Evolutionary conservation across 2,329 filamentous ascomycete species (phyloP).

Genomic region (Periconia macrospinosa): DNA sequence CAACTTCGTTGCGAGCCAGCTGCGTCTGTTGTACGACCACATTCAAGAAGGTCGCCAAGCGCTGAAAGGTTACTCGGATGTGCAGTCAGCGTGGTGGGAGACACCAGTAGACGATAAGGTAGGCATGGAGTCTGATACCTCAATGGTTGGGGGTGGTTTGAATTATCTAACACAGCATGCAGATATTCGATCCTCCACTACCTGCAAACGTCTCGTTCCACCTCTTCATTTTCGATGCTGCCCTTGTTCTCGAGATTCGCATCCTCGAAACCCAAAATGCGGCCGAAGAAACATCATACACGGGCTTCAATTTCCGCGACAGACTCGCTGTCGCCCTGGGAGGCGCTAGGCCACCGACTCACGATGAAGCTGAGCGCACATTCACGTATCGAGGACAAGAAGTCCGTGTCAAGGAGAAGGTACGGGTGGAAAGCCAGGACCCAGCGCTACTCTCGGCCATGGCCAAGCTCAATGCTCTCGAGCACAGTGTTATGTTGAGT

Average conservation of each 20-base stretch:
- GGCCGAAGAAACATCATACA: conserved; percentile 31
- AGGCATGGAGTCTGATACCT: conserved; percentile 18
- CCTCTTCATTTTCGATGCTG: conserved; percentile 57
- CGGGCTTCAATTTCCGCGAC: conserved; percentile 59
- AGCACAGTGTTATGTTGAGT: conserved; percentile 70
- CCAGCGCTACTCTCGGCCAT: conserved; percentile 81
- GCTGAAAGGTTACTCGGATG: conserved; percentile 58
- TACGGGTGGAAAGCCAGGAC: conserved; percentile 85
- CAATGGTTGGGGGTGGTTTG: neutral
- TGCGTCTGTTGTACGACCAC: conserved; percentile 62
- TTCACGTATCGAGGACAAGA: conserved; percentile 72
- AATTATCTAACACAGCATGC: neutral
- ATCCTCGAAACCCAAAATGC: conserved; percentile 59
- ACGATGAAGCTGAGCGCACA: conserved; percentile 71
- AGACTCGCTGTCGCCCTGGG: conserved; percentile 54
- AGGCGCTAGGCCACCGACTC: conserved; percentile 42
- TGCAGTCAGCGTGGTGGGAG: conserved; percentile 59
- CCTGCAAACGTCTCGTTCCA: conserved; percentile 74
- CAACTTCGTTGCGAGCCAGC: conserved; percentile 60
- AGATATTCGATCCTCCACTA: conserved; percentile 64
- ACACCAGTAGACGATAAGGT: conserved; percentile 60
- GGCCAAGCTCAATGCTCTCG: conserved; percentile 78
- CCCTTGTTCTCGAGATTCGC: conserved; percentile 66
- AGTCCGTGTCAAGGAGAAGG: conserved; percentile 86
- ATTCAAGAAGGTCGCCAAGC: conserved; percentile 62